Evolutionary conservation across 208 protist genomes (phyloP).

Genomic region (Angomonas ambiguus): DNA sequence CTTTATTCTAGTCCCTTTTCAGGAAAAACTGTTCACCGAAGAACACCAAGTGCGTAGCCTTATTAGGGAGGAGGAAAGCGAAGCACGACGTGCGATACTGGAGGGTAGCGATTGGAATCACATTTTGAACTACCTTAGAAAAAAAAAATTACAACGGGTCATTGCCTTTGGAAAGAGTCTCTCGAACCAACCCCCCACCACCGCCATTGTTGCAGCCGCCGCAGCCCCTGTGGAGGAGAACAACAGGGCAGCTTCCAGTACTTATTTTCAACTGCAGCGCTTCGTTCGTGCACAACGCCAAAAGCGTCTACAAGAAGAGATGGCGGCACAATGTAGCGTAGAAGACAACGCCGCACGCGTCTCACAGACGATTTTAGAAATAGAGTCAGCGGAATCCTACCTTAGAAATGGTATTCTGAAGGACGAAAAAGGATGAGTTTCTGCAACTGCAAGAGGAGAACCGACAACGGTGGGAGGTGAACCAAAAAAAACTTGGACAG

Average conservation of each 20-base stretch:
- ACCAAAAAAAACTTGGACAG: conserved; percentile 49
- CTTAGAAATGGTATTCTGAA: neutral
- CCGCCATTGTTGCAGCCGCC: too few species aligned
- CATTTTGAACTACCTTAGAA: neutral
- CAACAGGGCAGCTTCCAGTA: neutral
- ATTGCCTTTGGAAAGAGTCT: neutral
- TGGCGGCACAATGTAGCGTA: neutral
- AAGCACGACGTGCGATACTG: neutral
- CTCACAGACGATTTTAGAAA: too few species aligned
- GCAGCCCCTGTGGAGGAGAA: too few species aligned
- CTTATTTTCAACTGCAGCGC: conserved; percentile 1
- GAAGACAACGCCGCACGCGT: too few species aligned
- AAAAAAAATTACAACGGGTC: too few species aligned
- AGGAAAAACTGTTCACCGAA: conserved; percentile 45
- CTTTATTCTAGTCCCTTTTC: conserved; percentile 63
- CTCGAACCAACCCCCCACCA: neutral
- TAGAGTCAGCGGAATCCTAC: neutral
- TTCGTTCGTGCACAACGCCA: conserved; percentile 1
- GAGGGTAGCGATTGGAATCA: neutral
- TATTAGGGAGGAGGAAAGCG: neutral
- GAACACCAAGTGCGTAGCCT: conserved; percentile 31
- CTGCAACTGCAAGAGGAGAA: neutral
- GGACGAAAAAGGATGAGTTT: neutral
- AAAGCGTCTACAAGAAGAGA: neutral
- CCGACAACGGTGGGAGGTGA: neutral